These are phyloP conservation scores for Rhizopogon sp. DNA, from an alignment of 768 basidiomycete species.

Conservation along the genomic window DNA sequence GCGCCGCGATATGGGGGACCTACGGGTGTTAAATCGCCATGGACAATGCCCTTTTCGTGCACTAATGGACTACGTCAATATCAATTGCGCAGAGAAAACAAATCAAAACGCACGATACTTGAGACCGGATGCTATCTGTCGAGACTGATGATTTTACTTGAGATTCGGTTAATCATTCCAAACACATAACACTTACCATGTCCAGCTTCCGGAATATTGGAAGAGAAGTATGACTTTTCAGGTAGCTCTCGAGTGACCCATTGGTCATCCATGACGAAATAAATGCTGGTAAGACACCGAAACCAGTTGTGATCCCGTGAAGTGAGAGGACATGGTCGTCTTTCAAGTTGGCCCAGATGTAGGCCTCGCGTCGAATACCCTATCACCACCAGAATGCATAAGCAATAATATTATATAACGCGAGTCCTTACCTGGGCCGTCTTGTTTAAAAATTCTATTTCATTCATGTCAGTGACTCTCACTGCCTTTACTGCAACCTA, in stretches of 20 bases:
- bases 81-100: neutral
- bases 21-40: constrained; percentile 38
- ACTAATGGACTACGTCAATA: neutral
- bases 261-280: constrained; percentile 30
- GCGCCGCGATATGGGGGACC: neutral
- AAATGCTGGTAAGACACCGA: constrained; percentile 24
- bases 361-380: constrained; percentile 23
- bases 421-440: neutral
- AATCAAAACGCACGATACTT: constrained; percentile 11
- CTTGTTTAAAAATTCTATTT: neutral
- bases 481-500: neutral
- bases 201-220: constrained; percentile 8
- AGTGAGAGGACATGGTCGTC: constrained; percentile 29
- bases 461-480: neutral
- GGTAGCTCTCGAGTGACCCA: constrained; percentile 25
- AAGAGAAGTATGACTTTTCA: constrained; percentile 14
- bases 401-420: neutral
- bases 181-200: constrained; percentile 7
- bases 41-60: constrained; percentile 24
- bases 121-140: constrained; percentile 19
- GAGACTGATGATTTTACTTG: constrained; percentile 11
- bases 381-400: neutral
- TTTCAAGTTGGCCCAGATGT: constrained; percentile 22
- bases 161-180: too few species aligned
- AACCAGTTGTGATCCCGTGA: constrained; percentile 20